Base-by-base conservation (phyloP, 192 early-diverging fungal genomes). In the Entomortierella beljakovae region DNA sequence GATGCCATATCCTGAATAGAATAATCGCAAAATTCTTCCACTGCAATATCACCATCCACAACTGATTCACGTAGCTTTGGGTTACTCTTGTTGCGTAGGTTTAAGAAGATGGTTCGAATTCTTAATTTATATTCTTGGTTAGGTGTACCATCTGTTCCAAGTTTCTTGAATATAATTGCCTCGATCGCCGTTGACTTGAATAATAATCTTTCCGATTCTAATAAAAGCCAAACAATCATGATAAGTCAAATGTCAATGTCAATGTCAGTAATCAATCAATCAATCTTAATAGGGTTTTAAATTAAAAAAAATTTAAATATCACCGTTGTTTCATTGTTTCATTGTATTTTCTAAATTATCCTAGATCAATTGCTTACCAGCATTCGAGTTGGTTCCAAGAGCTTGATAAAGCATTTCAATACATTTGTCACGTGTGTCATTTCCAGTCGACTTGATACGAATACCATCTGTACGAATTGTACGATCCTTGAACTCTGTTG, bases 1-100 rank as follows among this genome's bases (percentile, higher is more conserved):
- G 95, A 94, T 34, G 95, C 96, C 95, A 99, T 96, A 49, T 98
- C 96, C 86, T 92, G 66, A 2, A 42, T 76, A 43, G 79, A 64
- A 28, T 66, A 80, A 52, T 68, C 64, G 61, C 94, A 94, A 80
- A 98, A 89, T 6, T 82, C 75, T 29, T 89, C 83, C 13, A 88
- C 77, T 0, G 84, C 38, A n/a, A 97, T 74, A 7, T 89, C 84
- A 5, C 94, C 94, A 42, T 79, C 82, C 1, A 95, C 85, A 2
- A 97, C 85, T 25, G 81, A 81, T 32, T 87, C 84, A 57, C 93
- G 84, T 64, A 98, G 80, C 15, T 81, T 88, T 6, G 94, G 94
- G 64, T 97, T 95, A 56, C 80, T 85, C 69, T 91, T 96, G 65
- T 89, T 85, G 38, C 90, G 90, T 15, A 98, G 81, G 65, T 95